Evolutionary conservation across 192 early-diverging fungal species (phyloP), one percentile per base, ranked within the genome.

Genomic region (Coemansia sp.): DNA sequence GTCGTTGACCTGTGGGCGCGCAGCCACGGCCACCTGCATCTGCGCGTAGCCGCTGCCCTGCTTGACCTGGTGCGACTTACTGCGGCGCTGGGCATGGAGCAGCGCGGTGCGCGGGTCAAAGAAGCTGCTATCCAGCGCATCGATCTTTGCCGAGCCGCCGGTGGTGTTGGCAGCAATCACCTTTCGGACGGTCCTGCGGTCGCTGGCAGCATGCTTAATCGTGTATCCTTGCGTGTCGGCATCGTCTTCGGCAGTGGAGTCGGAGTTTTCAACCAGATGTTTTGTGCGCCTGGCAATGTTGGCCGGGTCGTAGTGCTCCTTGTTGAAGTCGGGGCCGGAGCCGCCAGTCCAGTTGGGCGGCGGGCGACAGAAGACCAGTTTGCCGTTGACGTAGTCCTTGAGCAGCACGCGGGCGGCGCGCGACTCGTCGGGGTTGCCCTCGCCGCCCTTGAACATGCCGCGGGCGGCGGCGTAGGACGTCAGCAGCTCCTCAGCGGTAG

Each of bases 371-470:
- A 84, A 98, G 22, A 97, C 71, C 20, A 99, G 80, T 85, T 94
- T 96, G 59, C 97, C 97, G 57, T 89, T 87, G 35, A 97, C 93
- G 80, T 98, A 98, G 78, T 99, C 97, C 83, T 99, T 99, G 60
- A 99, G 85, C 63, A 99, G 90, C 66, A 95, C 93, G 66, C 96
- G 85, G 1, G 97, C 95, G 0, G 97, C 95, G 38, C 97, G 89
- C 9, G 96, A 85, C 83, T 99, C 95, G 84, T 99, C 97, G 33
- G 95, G 95, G 83, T 96, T 95, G 63, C 97, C 97, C 75, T 97
- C 93, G 71, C 89, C 87, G 42, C 90, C 84, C 70, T 93, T 92
- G 63, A 92, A 92, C 62, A 91, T 92, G 42, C 97, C 97, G 73
- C 97, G 83, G 8, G 93, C 92, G 29, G 95, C 92, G 29, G 96